Conservation (phyloP, 2,329 filamentous ascomycete genomes). For the Sporothrix sp. region DNA sequence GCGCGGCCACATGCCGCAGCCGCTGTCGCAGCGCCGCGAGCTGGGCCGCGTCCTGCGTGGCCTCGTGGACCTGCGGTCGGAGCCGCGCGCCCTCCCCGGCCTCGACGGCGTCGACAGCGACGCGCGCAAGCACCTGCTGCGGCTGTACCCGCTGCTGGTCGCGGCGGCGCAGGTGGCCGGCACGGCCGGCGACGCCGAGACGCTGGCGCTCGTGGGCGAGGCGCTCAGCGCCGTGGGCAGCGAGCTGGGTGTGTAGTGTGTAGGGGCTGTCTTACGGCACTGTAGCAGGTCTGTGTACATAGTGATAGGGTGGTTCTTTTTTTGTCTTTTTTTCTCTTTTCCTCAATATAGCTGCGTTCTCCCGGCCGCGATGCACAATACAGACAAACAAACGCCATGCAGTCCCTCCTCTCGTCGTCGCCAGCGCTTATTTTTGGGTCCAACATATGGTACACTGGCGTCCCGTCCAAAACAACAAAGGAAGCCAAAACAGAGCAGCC, state of each 20-base stretch:
- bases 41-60: slow-evolving; percentile 60
- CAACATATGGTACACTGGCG: neutral
- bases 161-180: slow-evolving; percentile 51
- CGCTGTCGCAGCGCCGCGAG: slow-evolving; percentile 69
- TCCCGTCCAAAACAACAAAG: too few relatives aligned
- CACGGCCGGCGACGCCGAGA: slow-evolving; percentile 48
- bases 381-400: slow-evolving; percentile 3
- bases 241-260: slow-evolving; percentile 35
- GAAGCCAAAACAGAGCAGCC: too few relatives aligned
- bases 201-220: slow-evolving; percentile 46
- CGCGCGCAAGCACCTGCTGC: slow-evolving; percentile 63
- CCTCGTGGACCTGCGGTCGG: slow-evolving; percentile 58
- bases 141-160: slow-evolving; percentile 70
- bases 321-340: too few relatives aligned
- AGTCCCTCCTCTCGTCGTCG: neutral
- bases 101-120: slow-evolving; percentile 43
- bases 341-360: too few relatives aligned
- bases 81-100: slow-evolving; percentile 58
- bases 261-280: neutral
- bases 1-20: slow-evolving; percentile 80
- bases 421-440: neutral
- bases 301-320: too few relatives aligned
- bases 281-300: neutral
- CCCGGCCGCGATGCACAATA: neutral
- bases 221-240: slow-evolving; percentile 53